A percentile compares a stretch with the other conserved stretches of the same genome.
Conservation (phyloP, 768 basidiomycete genomes). For the Neoboletus brunneissimus region DNA sequence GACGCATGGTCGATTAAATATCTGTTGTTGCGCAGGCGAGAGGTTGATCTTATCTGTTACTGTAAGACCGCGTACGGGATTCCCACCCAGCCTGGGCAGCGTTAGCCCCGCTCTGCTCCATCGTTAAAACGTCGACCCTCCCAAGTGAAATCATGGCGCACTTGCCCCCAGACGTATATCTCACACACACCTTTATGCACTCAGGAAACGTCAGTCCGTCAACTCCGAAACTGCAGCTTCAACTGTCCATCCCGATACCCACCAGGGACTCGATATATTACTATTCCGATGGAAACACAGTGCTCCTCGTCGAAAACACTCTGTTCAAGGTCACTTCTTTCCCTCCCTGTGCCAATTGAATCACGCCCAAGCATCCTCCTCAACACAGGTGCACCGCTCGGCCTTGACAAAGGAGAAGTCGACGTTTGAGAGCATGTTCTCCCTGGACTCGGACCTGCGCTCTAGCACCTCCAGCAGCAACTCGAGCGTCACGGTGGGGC, state of each 20-base stretch:
- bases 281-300: constrained; percentile 38
- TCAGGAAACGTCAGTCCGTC: constrained; percentile 31
- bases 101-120: constrained; percentile 10
- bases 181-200: constrained; percentile 34
- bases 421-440: constrained; percentile 47
- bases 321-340: constrained; percentile 46
- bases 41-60: constrained; percentile 20
- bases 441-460: constrained; percentile 37
- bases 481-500: constrained; percentile 29
- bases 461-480: constrained; percentile 18
- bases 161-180: constrained; percentile 31
- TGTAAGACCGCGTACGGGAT: not conserved
- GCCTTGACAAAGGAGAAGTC: constrained; percentile 44
- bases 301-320: constrained; percentile 42
- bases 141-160: constrained; percentile 27
- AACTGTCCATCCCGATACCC: constrained; percentile 34
- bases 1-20: not conserved
- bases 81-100: constrained; percentile 16
- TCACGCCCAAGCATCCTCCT: constrained; percentile 22
- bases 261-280: constrained; percentile 41
- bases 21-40: not conserved
- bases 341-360: constrained; percentile 5
- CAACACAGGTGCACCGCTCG: constrained; percentile 38
- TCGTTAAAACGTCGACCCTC: constrained; percentile 11
- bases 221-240: constrained; percentile 33